phyloP scores from a whole-genome alignment of 192 early-diverging fungal species.

The Mortierella claussenii region DNA sequence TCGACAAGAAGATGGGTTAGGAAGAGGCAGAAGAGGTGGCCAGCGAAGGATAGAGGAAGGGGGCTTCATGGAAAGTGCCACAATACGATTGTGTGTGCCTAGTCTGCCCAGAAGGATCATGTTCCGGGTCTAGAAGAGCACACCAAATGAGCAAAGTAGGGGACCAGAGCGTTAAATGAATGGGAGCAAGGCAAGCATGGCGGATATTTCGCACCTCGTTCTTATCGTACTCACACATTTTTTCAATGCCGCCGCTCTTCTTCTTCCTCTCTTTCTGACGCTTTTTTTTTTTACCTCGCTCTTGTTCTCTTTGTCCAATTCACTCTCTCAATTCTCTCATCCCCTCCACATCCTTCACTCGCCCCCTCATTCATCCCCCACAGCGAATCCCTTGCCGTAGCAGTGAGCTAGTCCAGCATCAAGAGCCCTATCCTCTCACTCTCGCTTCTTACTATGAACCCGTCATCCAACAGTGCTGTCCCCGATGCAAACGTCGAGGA shows the following conservation, averaged over 20 bases:
- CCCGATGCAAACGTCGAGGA: conserved; percentile 45
- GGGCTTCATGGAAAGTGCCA: no score
- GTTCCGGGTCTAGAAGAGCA: no score
- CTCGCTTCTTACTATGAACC: background rate
- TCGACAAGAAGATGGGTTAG: no score
- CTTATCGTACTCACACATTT: no score
- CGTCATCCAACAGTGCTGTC: background rate
- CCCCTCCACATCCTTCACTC: background rate
- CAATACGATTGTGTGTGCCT: no score
- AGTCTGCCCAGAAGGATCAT: no score
- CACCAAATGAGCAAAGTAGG: background rate
- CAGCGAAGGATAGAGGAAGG: no score
- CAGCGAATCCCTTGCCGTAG: no score
- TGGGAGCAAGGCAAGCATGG: no score
- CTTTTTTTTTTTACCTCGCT: conserved; percentile 3
- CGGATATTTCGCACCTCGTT: no score
- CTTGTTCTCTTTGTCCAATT: background rate
- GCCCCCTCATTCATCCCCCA: background rate
- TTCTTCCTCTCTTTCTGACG: background rate
- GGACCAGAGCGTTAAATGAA: background rate
- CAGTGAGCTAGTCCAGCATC: no score
- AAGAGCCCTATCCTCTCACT: background rate
- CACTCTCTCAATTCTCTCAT: background rate
- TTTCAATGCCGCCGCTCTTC: background rate
- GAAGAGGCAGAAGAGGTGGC: no score